Conservation (phyloP, 1,284 basidiomycete genomes). For the Neotropicomus parvogracilis region DNA sequence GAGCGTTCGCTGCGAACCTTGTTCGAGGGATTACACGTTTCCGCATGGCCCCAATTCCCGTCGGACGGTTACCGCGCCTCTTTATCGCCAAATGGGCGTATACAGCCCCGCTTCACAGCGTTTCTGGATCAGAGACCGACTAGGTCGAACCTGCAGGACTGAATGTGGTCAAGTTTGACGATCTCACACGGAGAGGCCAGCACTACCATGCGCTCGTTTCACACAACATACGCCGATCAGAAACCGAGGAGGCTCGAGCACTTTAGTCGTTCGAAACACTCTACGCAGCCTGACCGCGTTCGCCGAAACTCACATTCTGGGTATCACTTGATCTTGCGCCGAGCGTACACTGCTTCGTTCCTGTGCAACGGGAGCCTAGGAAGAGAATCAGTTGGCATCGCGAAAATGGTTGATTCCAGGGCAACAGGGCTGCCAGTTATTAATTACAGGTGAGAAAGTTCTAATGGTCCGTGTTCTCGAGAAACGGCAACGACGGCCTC, state of each 20-base stretch:
- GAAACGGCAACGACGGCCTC: background rate
- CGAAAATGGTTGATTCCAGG: slow-evolving; percentile 14
- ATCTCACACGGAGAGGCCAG: too few species aligned
- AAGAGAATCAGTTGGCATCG: slow-evolving; percentile 3
- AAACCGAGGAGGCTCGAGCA: too few species aligned
- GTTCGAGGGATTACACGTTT: slow-evolving; percentile 26
- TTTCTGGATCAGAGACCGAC: slow-evolving; percentile 19
- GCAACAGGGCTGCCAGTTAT: slow-evolving; percentile 19
- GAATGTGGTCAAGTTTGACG: too few species aligned
- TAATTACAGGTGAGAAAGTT: slow-evolving; percentile 11
- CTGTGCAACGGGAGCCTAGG: too few species aligned
- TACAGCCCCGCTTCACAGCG: slow-evolving; percentile 13
- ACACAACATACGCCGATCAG: slow-evolving; percentile 11
- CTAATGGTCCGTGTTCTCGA: slow-evolving; percentile 14
- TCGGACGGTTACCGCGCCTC: slow-evolving; percentile 31
- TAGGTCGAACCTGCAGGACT: too few species aligned
- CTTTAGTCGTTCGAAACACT: too few species aligned
- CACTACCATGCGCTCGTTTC: slow-evolving; percentile 8
- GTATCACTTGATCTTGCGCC: too few species aligned
- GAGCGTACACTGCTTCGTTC: too few species aligned
- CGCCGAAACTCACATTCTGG: background rate
- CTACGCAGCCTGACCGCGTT: background rate
- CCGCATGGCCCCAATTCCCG: slow-evolving; percentile 32
- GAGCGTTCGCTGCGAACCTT: slow-evolving; percentile 26
- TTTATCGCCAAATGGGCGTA: slow-evolving; percentile 25